Percentiles rank a stretch among this genome's conserved stretches.
Evolutionary conservation across 495 filamentous ascomycete species (phyloP).

Genomic region (Xylaria castorea): DNA sequence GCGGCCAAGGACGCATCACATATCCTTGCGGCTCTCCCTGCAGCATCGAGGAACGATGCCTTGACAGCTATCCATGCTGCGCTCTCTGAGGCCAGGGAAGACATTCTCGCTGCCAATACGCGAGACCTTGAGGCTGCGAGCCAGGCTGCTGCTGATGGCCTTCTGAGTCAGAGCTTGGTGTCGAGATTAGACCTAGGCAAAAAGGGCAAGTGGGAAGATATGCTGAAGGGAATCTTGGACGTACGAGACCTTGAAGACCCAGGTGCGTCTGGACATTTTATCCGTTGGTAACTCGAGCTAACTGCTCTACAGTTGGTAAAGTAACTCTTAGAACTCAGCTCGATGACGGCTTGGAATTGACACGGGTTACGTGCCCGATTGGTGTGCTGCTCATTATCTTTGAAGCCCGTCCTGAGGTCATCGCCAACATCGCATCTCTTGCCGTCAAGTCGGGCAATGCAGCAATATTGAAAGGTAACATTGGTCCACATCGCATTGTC

Average conservation of each 20-base stretch:
- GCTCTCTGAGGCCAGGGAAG: constrained; percentile 67
- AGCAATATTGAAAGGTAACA: constrained; percentile 84
- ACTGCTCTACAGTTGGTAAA: constrained; percentile 71
- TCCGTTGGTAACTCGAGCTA: background rate
- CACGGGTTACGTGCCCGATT: constrained; percentile 90
- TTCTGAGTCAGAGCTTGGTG: constrained; percentile 83
- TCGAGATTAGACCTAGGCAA: constrained; percentile 86
- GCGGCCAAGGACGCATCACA: constrained; percentile 75
- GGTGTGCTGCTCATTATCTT: constrained; percentile 97
- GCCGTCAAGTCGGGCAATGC: constrained; percentile 98
- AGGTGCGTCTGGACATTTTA: constrained; percentile 61
- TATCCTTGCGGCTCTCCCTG: constrained; percentile 68
- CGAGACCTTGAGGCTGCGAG: constrained; percentile 77
- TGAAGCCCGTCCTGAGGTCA: constrained; percentile 96
- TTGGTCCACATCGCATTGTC: background rate
- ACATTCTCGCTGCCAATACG: constrained; percentile 85
- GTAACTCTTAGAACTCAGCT: constrained; percentile 81
- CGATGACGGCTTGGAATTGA: constrained; percentile 85
- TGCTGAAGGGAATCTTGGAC: constrained; percentile 93
- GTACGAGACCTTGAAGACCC: constrained; percentile 89
- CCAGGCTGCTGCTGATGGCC: constrained; percentile 72
- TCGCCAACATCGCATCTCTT: constrained; percentile 97
- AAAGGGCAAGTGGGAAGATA: constrained; percentile 93
- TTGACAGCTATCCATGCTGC: constrained; percentile 80
- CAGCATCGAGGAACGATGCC: constrained; percentile 77